Conservation (phyloP, 306 rosid genomes). For the Leucaena leucocephala region DNA sequence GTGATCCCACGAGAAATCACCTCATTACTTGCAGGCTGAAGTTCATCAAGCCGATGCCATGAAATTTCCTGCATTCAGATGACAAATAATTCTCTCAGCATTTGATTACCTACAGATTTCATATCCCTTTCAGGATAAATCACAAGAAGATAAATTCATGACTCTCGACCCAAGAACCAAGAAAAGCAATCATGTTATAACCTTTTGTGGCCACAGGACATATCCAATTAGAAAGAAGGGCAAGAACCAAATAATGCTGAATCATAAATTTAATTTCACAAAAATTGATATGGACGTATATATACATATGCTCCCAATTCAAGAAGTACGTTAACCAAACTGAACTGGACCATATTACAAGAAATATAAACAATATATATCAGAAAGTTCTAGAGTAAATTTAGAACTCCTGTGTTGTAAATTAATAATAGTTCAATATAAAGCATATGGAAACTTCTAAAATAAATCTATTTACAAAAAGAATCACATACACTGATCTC, state of each 20-base stretch:
- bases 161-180: not conserved
- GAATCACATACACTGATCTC: conserved; percentile 85
- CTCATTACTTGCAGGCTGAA: conserved; percentile 76
- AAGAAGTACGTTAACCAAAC: not conserved
- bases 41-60: conserved; percentile 94
- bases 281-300: not conserved
- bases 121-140: not conserved
- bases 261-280: not conserved
- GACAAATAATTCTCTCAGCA: conserved; percentile 36
- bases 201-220: conserved; percentile 1
- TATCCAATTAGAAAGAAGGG: conserved; percentile 14
- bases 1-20: conserved; percentile 94
- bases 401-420: not conserved
- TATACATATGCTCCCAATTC: not conserved
- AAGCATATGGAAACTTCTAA: conserved; percentile 8
- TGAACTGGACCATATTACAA: not conserved
- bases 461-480: conserved; percentile 13
- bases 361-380: not conserved
- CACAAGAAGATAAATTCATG: conserved; percentile 17
- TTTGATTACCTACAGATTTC: conserved; percentile 16
- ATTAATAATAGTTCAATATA: conserved; percentile 12
- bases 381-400: not conserved
- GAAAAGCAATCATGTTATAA: conserved; percentile 17
- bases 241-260: conserved; percentile 13
- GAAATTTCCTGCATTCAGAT: conserved; percentile 81